Evolutionary conservation across 352 stramenopile genomes (phyloP).

Genomic region (Pythium rishiriense): DNA sequence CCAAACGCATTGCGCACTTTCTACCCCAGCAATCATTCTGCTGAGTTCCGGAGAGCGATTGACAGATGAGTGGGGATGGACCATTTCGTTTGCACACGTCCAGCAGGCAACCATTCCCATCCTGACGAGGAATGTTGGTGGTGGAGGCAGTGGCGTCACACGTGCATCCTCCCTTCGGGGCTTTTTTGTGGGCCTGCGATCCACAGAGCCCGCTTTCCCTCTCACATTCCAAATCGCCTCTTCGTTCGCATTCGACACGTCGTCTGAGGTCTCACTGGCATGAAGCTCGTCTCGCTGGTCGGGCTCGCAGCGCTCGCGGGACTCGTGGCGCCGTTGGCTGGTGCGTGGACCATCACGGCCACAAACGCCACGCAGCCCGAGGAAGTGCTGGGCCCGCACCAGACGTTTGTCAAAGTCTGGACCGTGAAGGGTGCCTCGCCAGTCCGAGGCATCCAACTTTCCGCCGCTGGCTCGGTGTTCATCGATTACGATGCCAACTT

Average conservation of each 20-base stretch:
- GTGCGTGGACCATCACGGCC: constrained; percentile 23
- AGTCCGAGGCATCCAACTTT: constrained; percentile 10
- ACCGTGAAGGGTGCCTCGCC: constrained; percentile 13
- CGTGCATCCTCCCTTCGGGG: no score
- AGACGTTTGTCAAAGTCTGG: constrained; percentile 21
- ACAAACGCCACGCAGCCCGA: constrained; percentile 14
- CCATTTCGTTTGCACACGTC: no score
- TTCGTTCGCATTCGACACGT: neutral
- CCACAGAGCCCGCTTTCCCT: neutral
- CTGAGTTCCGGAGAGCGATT: no score
- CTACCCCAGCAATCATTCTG: no score
- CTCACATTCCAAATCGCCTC: constrained; percentile 23
- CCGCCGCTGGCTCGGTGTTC: constrained; percentile 19
- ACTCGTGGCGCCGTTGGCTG: neutral
- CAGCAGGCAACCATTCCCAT: no score
- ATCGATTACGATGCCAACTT: constrained; percentile 12
- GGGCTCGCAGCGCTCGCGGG: constrained; percentile 1
- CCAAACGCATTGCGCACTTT: no score
- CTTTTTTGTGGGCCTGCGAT: neutral
- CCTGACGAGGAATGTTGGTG: no score
- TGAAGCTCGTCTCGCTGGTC: constrained; percentile 22
- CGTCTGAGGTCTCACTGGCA: constrained; percentile 8
- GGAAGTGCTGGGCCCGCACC: constrained; percentile 16
- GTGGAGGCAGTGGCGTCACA: no score
- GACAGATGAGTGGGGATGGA: no score